phyloP scores from a whole-genome alignment of 768 basidiomycete genomes.

The Amanita fuliginea region DNA sequence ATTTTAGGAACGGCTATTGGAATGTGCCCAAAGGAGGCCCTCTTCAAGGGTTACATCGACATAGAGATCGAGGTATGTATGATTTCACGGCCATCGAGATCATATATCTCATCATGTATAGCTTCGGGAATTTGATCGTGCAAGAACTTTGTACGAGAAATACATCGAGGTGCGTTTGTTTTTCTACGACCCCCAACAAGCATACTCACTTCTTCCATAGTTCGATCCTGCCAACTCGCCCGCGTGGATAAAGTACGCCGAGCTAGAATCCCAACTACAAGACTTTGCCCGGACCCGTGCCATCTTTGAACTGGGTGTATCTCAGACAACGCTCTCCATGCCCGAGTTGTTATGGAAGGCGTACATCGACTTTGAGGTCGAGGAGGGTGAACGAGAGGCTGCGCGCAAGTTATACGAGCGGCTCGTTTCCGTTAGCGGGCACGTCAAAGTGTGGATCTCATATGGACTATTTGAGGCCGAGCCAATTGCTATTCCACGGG shows the following conservation, averaged over 20 bases:
- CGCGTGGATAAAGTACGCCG: slow-evolving; percentile 95
- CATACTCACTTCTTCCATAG: slow-evolving; percentile 22
- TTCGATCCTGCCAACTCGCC: slow-evolving; percentile 85
- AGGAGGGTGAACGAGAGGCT: slow-evolving; percentile 83
- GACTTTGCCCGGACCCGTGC: slow-evolving; percentile 85
- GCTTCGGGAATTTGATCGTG: slow-evolving; percentile 93
- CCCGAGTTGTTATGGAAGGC: slow-evolving; percentile 93
- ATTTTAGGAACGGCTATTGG: slow-evolving; percentile 86
- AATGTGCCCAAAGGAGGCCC: slow-evolving; percentile 89
- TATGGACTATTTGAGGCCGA: slow-evolving; percentile 90
- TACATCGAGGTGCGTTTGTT: slow-evolving; percentile 72
- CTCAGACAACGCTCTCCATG: slow-evolving; percentile 82
- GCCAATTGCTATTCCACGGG: slow-evolving; percentile 53
- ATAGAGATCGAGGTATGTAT: slow-evolving; percentile 73
- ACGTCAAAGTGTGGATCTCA: slow-evolving; percentile 96
- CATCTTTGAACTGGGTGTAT: slow-evolving; percentile 86
- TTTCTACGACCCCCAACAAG: background rate
- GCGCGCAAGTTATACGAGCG: slow-evolving; percentile 86
- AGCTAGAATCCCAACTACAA: slow-evolving; percentile 79
- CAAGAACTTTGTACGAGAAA: slow-evolving; percentile 85
- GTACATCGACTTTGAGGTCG: slow-evolving; percentile 93
- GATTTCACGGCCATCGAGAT: background rate
- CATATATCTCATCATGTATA: slow-evolving; percentile 15
- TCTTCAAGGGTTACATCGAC: slow-evolving; percentile 96
- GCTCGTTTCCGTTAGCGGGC: slow-evolving; percentile 73